Evolutionary conservation across 352 stramenopile genomes (phyloP), one percentile per base, ranked within the genome.

Genomic region (Phytophthora meadii): DNA sequence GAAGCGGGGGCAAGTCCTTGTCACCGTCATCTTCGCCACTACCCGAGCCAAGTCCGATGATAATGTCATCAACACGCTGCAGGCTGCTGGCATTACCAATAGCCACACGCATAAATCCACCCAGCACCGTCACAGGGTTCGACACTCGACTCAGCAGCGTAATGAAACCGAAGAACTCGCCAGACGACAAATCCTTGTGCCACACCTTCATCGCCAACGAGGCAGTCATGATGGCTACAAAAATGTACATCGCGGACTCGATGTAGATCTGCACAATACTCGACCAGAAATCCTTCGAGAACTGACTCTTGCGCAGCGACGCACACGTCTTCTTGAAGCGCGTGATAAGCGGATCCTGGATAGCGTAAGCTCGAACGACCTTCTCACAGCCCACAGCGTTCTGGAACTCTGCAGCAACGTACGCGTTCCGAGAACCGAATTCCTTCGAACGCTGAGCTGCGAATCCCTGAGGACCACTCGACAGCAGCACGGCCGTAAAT

Each of bases 181-280:
- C 88, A 12, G 81, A 81, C 10, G 74, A 82, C 47, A 95, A 76
- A 7, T 82, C 72, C 15, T 77, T 74, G 52, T 86, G 81, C 81
- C 81, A 94, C 25, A 96, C 88, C 52, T 96, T 96, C 78, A 93
- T 92, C 0, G 88, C 78, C 30, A 96, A 62, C 27, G 87, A 92
- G 10, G 86, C 79, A 34, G 84, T 95, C 81, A 96, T 92, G 62
- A 95, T 89, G 6, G 87, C 84, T 47, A 88, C 87, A 70, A 96
- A 96, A 70, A 95, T 93, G 71, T 92, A 95, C 88, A 96, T 96
- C 22, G 84, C 85, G 37, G 84, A 93, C 61, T 95, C 87, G 48
- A 96, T 93, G 77, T 96, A 94, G 50, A 96, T 96, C 71, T 96
- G 88, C 58, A 96, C 88, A 48, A 96, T 82, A 56, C 86, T 93